Base-by-base conservation (phyloP, 1,284 basidiomycete genomes). In the Volvariella volvacea region DNA sequence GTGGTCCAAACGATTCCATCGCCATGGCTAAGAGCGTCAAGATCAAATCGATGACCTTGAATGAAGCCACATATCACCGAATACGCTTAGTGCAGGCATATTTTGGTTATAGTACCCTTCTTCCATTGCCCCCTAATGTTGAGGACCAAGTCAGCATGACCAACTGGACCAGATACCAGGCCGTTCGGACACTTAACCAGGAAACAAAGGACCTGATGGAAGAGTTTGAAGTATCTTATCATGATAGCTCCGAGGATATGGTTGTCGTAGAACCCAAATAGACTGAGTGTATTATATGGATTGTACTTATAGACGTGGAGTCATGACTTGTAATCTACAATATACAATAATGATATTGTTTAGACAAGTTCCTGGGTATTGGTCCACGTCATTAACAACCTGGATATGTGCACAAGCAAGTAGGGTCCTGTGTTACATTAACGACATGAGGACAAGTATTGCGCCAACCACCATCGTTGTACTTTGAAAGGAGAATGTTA, bases 61-160 rank as follows among this genome's bases (percentile, higher is more conserved):
- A 76, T 15, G 65, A 65, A 30, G 69, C 64, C 42, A 84, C 80
- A 19, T 80, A 80, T 53, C 65, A 68, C 16, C 64, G 79, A 25
- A 73, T 86, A 12, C 67, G 82, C n/a, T 56, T 71, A 1, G 77
- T 83, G 20, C 82, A 85, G 60, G 66, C 64, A 9, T 70, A 67
- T 46, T 71, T 83, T 66, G 83, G 83, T 1, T 85, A 83, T 55
- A 66, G 72, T 19, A 54, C 63, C 1, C 62, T 83, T 21, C 60
- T 83, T 19, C 76, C 76, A 3, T 48, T 73, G 37, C 72, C 68
- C 1, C 52, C 57, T 12, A 57, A 55, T 36, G 60, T 63, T 3
- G 61, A 61, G 20, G 60, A 63, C 1, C 63, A 66, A 19, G 55
- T 58, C 7, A 50, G 54, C 10, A 56, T 65, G 39, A 65, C 63